Base-by-base conservation (phyloP, 805 yeast species). In the Schizosaccharomyces japonicus region DNA sequence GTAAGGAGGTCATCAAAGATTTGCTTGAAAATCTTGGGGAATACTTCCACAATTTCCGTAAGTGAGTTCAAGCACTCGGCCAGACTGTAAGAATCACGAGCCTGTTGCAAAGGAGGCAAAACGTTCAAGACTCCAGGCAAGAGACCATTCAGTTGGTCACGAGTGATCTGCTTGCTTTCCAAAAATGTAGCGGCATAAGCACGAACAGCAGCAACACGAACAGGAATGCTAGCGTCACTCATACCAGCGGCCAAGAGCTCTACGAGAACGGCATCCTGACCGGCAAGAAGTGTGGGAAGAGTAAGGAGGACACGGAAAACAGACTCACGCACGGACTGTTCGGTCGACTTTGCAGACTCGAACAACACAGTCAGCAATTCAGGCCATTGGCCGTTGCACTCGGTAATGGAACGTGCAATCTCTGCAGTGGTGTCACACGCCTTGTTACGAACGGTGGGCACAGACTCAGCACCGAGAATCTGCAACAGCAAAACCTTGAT, bases 351-450 rank as follows among this genome's bases (percentile, higher is more conserved):
- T 17, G 76, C 64, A 8, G 90, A 83, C 54, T 72, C 73, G 52
- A 82, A 72, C 34, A 87, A 66, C 0, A 83, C 75, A 47, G 80
- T 83, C 33, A 84, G 63, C 33, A 90, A 70, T 39, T 81, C 85
- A 13, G 77, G 73, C 98, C 98, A 87, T 44, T 66, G 60, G 11
- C 72, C 76, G 50, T 75, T 78, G 75, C 48, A 19, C 13, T 28
- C 11, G 15, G 19, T 19, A 7, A 31, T 48, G 17, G 76, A 3
- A 50, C 54, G 11, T 36, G 95, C 92, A 44, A 87, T 73, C 62
- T 85, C 96, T 1, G 95, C 81, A 45, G 90, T 78, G 6, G 94
- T 93, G 66, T 90, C 98, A 1, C 95, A 77, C 45, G 90, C 66
- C 58, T 87, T 90, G 61, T 87, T 95, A 59, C 95, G 76, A 29